Evolutionary conservation across 495 filamentous ascomycete species (phyloP), one percentile per base, ranked within the genome.

Genomic region (Parmelia sp.): DNA sequence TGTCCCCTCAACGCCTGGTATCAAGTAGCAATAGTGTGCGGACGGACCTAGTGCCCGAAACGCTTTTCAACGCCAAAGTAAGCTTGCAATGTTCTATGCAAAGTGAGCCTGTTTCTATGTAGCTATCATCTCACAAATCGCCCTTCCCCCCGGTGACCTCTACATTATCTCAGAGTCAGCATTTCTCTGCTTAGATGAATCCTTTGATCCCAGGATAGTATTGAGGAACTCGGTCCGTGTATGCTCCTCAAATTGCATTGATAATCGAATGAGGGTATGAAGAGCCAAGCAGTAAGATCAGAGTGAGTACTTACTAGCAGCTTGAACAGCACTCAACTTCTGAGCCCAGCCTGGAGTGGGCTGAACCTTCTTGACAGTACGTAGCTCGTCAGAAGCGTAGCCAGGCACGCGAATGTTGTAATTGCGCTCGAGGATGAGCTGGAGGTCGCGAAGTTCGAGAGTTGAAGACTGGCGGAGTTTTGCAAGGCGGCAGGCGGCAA

Each of bases 321-420:
- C 94, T 76, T 95, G 90, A 15, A 98, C 85, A 12, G 93, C 93
- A 65, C 90, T 90, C 86, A 98, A 93, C 82, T 98, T 98, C 70
- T 89, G 86, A 61, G 92, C 90, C 90, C 94, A 97, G 33, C 83
- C 87, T 56, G 84, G 80, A 57, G 90, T 85, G 8, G 94, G 94
- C 73, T 92, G 88, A 31, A 93, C 86, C 76, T 96, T 96, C 71
- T 91, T 86, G 27, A 97, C 92, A 4, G 91, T 97, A 62, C 94
- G 86, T 64, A 96, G 83, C 76, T 98, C 94, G 70, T 98, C 94
- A 36, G 90, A 89, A 8, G 91, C 86, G 75, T 95, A 97, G 40
- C 94, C 94, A 0, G 94, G 96, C 63, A 97, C 90, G 63, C 94
- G 90, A 78, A 97, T 97, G 75, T 97, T 97, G 84, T 95, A 97